Evolutionary conservation across 169 alveolate genomes (phyloP), one percentile per base, ranked within the genome.

Genomic region (Cryptosporidium parvum): DNA sequence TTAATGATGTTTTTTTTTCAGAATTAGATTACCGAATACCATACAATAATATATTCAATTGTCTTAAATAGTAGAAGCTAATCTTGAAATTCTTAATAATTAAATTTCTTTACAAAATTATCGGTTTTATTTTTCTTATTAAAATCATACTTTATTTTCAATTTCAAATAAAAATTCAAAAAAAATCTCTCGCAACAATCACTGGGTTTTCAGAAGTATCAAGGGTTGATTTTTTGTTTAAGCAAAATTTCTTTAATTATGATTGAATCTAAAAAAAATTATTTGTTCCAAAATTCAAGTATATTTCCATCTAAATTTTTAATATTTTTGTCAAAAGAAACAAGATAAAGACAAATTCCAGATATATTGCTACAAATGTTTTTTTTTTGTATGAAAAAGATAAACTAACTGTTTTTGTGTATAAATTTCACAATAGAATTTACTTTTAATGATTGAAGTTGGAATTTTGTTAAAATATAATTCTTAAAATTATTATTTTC

Each of bases 391-490:
- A 21, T 12, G 7, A 5, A 80, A 68, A 8, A 42, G 16, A 31
- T 62, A 62, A 5, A 69, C 69, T 2, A 51, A 45, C 23, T 80
- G 73, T 14, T 39, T 80, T 39, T 80, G 18, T 21, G 67, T 80
- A 42, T 80, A 42, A 23, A 80, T 37, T 26, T 80, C 80, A 10
- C 65, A 45, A 29, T 59, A 80, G 62, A 80, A 80, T 1, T 61
- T 42, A 14, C 45, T 37, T 4, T 62, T 42, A 31, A 59, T 61
- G 0, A 80, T 65, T 21, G 8, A 26, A 0, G 12, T 65, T 33
- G 62, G 21, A 18, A 73, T 29, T 1, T 53, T 73, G 68, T 42
- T 6, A 80, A 35, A 26, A 80, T 16, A 14, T 0, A 14, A 1
- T 23, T 59, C 14, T 45, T 44, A 0, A 65, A 1, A 16, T 33